Evolutionary conservation across 2,329 filamentous ascomycete species (phyloP).

Genomic region (Thelonectria discophora): DNA sequence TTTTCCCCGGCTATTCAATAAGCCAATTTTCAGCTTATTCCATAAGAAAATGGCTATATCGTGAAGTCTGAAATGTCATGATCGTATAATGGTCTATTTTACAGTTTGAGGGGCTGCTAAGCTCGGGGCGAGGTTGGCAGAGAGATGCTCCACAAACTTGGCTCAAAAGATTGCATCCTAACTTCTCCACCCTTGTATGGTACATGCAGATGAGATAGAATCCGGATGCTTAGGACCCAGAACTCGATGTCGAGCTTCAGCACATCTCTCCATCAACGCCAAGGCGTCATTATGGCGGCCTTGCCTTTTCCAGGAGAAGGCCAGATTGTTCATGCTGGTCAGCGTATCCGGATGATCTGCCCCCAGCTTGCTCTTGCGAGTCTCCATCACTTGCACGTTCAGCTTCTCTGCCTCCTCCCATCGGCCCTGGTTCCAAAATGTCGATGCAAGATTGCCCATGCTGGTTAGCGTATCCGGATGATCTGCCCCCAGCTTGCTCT

Average conservation of each 20-base stretch:
- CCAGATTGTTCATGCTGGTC: neutral
- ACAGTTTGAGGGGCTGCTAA: neutral
- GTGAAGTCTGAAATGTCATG: constrained; percentile 3
- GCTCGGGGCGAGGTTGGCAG: too few species aligned
- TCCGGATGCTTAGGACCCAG: neutral
- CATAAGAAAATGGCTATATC: constrained; percentile 1
- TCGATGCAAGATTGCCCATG: too few species aligned
- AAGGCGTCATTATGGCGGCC: neutral
- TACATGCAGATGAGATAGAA: too few species aligned
- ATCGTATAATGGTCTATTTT: constrained; percentile 5
- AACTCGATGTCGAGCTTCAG: neutral
- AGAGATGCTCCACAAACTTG: too few species aligned
- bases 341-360: neutral
- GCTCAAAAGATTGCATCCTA: too few species aligned
- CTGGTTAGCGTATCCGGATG: too few species aligned
- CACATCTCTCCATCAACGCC: neutral
- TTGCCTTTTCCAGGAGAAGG: neutral
- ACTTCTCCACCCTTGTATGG: too few species aligned
- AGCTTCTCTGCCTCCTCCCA: too few species aligned
- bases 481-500: too few species aligned
- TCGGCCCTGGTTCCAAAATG: too few species aligned
- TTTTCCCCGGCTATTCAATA: neutral
- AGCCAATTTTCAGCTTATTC: constrained; percentile 1
- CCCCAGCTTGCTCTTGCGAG: too few species aligned
- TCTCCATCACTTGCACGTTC: too few species aligned